Conservation (phyloP, 2,329 filamentous ascomycete genomes). For the Aspergillus chevalieri region DNA sequence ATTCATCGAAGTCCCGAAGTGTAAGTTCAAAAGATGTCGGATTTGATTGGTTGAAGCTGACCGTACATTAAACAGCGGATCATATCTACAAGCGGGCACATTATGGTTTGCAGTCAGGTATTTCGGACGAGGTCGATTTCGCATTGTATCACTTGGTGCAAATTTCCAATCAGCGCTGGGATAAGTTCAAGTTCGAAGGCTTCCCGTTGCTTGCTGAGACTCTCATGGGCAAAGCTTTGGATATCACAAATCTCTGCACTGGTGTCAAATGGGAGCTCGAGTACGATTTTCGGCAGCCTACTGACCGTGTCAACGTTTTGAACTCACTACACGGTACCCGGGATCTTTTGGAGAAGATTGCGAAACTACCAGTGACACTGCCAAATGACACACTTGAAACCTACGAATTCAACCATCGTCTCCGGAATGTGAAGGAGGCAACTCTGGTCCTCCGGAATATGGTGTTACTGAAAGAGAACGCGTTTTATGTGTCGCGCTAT, state of each 20-base stretch:
- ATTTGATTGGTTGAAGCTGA: background rate
- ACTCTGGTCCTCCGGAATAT: constrained; percentile 88
- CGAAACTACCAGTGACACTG: constrained; percentile 53
- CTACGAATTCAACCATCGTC: constrained; percentile 60
- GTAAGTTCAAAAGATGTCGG: constrained; percentile 15
- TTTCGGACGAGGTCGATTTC: constrained; percentile 81
- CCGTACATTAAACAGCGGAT: constrained; percentile 23
- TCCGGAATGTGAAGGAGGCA: constrained; percentile 78
- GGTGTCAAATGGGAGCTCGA: constrained; percentile 74
- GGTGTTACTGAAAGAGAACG: constrained; percentile 89
- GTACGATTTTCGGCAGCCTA: constrained; percentile 56
- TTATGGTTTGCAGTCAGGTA: constrained; percentile 71
- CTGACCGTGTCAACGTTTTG: constrained; percentile 49
- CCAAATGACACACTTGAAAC: constrained; percentile 64
- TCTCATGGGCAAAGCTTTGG: constrained; percentile 75
- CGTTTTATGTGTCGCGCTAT: constrained; percentile 69
- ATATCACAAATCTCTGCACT: constrained; percentile 73
- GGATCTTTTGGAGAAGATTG: constrained; percentile 67
- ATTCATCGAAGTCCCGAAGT: constrained; percentile 31
- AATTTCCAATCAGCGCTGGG: constrained; percentile 88
- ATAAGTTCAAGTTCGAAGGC: constrained; percentile 91
- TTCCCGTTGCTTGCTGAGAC: constrained; percentile 85
- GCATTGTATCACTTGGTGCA: constrained; percentile 90
- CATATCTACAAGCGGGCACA: constrained; percentile 86
- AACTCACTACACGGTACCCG: constrained; percentile 63